Evolutionary conservation across 495 filamentous ascomycete species (phyloP).

Genomic region (Chaetomium tenue): DNA sequence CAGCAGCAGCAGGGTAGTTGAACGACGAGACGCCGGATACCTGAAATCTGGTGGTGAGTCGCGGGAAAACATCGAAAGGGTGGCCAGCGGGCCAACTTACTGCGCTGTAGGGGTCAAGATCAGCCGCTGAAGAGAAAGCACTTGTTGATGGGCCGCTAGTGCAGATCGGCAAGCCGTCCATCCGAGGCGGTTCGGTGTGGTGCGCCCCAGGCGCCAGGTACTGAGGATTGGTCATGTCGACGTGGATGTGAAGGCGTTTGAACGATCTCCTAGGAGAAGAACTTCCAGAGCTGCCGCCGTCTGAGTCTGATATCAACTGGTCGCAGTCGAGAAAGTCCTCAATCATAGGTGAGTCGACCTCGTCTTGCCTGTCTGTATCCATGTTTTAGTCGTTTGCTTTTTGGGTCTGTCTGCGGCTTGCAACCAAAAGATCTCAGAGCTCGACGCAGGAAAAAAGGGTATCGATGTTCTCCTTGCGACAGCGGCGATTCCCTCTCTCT

Average conservation of each 20-base stretch:
- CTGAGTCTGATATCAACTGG: constrained; percentile 25
- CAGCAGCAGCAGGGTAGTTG: constrained; percentile 44
- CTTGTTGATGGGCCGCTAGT: constrained; percentile 27
- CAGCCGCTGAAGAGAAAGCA: constrained; percentile 31
- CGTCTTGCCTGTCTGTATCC: constrained; percentile 28
- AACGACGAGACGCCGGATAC: constrained; percentile 44
- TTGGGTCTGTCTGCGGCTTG: background rate
- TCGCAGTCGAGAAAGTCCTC: constrained; percentile 28
- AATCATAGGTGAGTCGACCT: constrained; percentile 22
- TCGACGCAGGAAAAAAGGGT: background rate
- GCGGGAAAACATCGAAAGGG: background rate
- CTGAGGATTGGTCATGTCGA: constrained; percentile 36
- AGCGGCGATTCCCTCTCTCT: background rate
- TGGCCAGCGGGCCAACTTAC: constrained; percentile 27
- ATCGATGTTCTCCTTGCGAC: background rate
- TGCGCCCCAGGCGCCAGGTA: constrained; percentile 33
- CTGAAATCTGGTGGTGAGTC: constrained; percentile 21
- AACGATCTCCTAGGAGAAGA: constrained; percentile 21
- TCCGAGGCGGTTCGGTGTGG: constrained; percentile 24
- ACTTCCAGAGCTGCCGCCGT: constrained; percentile 21
- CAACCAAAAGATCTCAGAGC: background rate
- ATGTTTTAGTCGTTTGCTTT: constrained; percentile 27
- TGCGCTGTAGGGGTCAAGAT: constrained; percentile 35
- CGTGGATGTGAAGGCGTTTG: constrained; percentile 27
- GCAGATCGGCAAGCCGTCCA: constrained; percentile 27